A percentile compares a stretch with the other conserved stretches of the same genome.
Conservation (phyloP, 768 basidiomycete genomes). For the Phylloporus sp. region DNA sequence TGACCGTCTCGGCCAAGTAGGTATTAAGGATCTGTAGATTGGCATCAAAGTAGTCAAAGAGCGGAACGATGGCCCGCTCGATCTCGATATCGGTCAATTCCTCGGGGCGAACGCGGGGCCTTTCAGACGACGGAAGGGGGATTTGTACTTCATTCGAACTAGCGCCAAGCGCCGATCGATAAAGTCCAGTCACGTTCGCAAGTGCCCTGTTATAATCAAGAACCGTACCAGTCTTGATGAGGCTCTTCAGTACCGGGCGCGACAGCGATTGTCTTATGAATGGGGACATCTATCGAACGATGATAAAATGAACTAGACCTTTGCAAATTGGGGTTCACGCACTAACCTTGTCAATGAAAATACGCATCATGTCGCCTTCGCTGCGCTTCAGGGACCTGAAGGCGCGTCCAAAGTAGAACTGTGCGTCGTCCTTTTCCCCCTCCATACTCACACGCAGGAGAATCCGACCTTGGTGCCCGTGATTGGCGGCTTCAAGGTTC, state of each 20-base stretch:
- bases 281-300: constrained; percentile 74
- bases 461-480: constrained; percentile 62
- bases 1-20: constrained; percentile 76
- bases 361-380: constrained; percentile 92
- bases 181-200: constrained; percentile 75
- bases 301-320: neutral
- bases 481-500: constrained; percentile 65
- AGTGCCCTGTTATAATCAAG: constrained; percentile 90
- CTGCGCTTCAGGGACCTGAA: constrained; percentile 92
- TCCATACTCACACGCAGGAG: constrained; percentile 94
- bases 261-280: constrained; percentile 88
- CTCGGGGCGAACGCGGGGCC: constrained; percentile 72
- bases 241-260: constrained; percentile 65
- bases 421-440: constrained; percentile 96
- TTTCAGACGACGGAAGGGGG: constrained; percentile 70
- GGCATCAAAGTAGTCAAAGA: constrained; percentile 96
- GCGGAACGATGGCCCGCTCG: constrained; percentile 83
- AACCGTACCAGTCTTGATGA: constrained; percentile 59
- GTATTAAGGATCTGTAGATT: constrained; percentile 91
- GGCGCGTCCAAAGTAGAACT: constrained; percentile 94
- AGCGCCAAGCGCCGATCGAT: constrained; percentile 73
- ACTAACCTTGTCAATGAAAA: constrained; percentile 92
- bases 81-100: constrained; percentile 91
- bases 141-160: constrained; percentile 68
- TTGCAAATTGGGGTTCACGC: neutral